Evolutionary conservation across 2,329 filamentous ascomycete species (phyloP).

Genomic region (Raffaelea deltoideospora): DNA sequence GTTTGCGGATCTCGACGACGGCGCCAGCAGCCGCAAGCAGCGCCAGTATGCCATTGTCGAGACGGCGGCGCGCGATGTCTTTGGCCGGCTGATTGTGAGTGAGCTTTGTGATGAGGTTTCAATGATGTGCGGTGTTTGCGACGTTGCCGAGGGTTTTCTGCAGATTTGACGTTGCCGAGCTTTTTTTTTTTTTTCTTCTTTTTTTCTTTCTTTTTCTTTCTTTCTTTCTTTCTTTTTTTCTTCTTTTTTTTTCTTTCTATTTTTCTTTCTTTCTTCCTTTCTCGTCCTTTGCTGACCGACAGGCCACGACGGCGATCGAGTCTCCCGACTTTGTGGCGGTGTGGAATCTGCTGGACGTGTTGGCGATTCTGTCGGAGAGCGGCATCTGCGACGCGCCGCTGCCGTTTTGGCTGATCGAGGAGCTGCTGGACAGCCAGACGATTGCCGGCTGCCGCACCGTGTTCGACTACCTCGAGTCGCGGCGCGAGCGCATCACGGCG

Average conservation of each 20-base stretch:
- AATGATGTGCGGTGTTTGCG: conserved; percentile 64
- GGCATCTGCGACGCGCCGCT: conserved; percentile 65
- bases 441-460: conserved; percentile 81
- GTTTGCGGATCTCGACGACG: conserved; percentile 16
- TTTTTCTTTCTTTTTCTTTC: too few relatives aligned
- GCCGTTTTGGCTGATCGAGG: conserved; percentile 82
- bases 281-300: too few relatives aligned
- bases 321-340: conserved; percentile 65
- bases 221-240: too few relatives aligned
- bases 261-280: too few relatives aligned
- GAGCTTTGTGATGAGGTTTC: too few relatives aligned
- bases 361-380: conserved; percentile 76
- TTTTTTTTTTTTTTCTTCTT: too few relatives aligned
- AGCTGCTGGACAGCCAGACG: conserved; percentile 89
- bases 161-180: conserved; percentile 24
- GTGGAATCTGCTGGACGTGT: conserved; percentile 87
- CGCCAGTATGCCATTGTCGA: conserved; percentile 62
- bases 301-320: conserved; percentile 64
- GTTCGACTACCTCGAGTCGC: conserved; percentile 89
- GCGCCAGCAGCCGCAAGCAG: conserved; percentile 23
- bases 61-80: conserved; percentile 65
- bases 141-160: conserved; percentile 70
- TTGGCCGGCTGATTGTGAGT: conserved; percentile 65
- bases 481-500: conserved; percentile 74
- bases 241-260: conserved; percentile 60